phyloP scores from a whole-genome alignment of 331 rosid genomes.

The Malus hybrid region DNA sequence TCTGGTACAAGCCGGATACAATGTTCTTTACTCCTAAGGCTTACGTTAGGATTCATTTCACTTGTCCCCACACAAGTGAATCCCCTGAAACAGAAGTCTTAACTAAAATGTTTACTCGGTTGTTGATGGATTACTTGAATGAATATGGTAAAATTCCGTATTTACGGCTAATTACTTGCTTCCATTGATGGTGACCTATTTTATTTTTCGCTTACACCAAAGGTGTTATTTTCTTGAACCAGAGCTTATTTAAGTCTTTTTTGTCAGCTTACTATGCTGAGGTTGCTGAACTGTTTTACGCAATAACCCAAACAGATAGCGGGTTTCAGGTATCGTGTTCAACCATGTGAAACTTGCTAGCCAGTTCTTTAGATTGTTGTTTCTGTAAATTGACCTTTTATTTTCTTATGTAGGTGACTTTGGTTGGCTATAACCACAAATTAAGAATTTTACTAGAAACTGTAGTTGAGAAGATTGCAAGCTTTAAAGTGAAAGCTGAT shows the following conservation, averaged over 20 bases:
- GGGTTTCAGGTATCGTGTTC: slow-evolving; percentile 74
- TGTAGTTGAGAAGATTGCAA: slow-evolving; percentile 53
- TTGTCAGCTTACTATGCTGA: slow-evolving; percentile 76
- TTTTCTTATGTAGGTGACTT: slow-evolving; percentile 50
- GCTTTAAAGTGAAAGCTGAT: slow-evolving; percentile 61
- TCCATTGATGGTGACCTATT: background rate
- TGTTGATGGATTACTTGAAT: slow-evolving; percentile 90
- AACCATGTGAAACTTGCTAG: background rate
- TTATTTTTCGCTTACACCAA: background rate
- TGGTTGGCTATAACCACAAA: slow-evolving; percentile 86
- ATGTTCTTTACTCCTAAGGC: slow-evolving; percentile 82
- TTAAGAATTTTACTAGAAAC: slow-evolving; percentile 69
- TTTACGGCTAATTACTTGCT: background rate
- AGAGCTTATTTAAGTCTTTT: slow-evolving; percentile 10
- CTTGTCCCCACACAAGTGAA: slow-evolving; percentile 70
- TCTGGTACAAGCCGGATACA: slow-evolving; percentile 89
- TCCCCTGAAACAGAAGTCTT: slow-evolving; percentile 81
- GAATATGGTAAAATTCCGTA: slow-evolving; percentile 58
- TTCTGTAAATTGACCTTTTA: background rate
- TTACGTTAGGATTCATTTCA: slow-evolving; percentile 64
- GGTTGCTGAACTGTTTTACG: slow-evolving; percentile 79
- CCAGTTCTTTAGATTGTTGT: background rate
- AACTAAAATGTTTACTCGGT: slow-evolving; percentile 54
- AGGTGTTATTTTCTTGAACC: background rate
- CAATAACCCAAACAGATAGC: slow-evolving; percentile 36